Evolutionary conservation across 257 asterid genomes (phyloP), one percentile per base, ranked within the genome.

Genomic region (Solanum acaule): DNA sequence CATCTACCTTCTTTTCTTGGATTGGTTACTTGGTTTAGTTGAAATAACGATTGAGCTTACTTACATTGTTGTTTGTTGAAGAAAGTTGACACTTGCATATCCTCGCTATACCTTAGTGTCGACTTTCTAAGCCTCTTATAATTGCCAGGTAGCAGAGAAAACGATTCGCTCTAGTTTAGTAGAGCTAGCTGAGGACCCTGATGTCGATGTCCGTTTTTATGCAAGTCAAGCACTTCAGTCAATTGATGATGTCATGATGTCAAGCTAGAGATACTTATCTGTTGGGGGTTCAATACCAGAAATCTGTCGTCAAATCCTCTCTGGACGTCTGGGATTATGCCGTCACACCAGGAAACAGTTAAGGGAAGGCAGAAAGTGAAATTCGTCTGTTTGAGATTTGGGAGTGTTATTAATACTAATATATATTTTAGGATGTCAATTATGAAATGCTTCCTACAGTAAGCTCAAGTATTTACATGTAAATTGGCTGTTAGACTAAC

Each of bases 101-200:
- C 71, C 31, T 68, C 11, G 10, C 35, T 68, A 29, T 68, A 68
- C 37, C 75, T 68, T 25, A 27, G 5, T 12, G 20, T 4, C 3
- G 37, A 27, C 20, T 27, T 71, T 71, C 16, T 67, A 67, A 70
- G 22, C n/a, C 77, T 29, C n/a, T 31, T 31, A 13, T 18, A 71
- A 31, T 71, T 71, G 42, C 20, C 86, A 94, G 97, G 95, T 91
- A 44, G 93, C 87, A 35, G 95, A 92, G 91, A 92, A 87, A 75
- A 92, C 90, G 29, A 91, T 94, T 29, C 94, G 92, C 3, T 94
- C 95, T 1, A 72, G 93, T 89, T 88, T 94, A 93, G 91, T 91
- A 37, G 95, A 94, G 90, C 93, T 94, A 6, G 82, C 86, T 0
- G 95, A 94, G 90, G 97, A 94, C 86, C 95, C 97, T 23, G 97